Base-by-base conservation (phyloP, 164 flowering plant species). In the Dillenia turbinata region DNA sequence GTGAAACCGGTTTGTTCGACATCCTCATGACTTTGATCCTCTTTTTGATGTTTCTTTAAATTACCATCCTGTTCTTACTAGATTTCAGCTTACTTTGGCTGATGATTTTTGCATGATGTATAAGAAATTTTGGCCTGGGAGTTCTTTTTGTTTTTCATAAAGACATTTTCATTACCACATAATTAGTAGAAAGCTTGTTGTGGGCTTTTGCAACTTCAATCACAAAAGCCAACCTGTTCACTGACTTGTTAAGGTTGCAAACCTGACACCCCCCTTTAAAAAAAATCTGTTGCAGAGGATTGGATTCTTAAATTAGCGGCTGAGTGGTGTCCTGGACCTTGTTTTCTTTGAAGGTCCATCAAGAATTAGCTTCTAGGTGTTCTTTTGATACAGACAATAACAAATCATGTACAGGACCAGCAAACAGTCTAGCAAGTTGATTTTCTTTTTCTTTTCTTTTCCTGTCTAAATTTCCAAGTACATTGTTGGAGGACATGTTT, bases 1-100 rank as follows among this genome's bases (percentile, higher is more conserved):
- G 84, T 94, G 51, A 91, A 91, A 80, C 84, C 72, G 90, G 99
- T 94, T 61, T 60, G 89, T 84, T 58, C 53, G 24, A 16, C 10
- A n/a, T 51, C 52, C 49, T 48, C 49, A 6, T 44, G 40, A 12
- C 2, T 14, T 55, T 57, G 50, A 14, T 12, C 22, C n/a, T 45
- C 44, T 43, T 44, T 14, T n/a, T 66, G 2, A 11, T n/a, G 9
- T 16, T 16, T 13, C 2, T 62, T 49, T 63, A 49, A 9, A 12
- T 49, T 44, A 16, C 7, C 17, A 14, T 48, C 12, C 16, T 44
- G 13, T 14, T 49, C 17, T 9, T 14, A n/a, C 9, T 2, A 3
- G 13, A 14, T 9, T 51, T 51, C n/a, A 51, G 15, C 54, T 14
- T 14, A 51, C 2, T n/a, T n/a, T 51, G 13, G 6, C 54, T 1